Conservation (phyloP, 2,329 filamentous ascomycete species). For the Rutstroemia sp. region DNA sequence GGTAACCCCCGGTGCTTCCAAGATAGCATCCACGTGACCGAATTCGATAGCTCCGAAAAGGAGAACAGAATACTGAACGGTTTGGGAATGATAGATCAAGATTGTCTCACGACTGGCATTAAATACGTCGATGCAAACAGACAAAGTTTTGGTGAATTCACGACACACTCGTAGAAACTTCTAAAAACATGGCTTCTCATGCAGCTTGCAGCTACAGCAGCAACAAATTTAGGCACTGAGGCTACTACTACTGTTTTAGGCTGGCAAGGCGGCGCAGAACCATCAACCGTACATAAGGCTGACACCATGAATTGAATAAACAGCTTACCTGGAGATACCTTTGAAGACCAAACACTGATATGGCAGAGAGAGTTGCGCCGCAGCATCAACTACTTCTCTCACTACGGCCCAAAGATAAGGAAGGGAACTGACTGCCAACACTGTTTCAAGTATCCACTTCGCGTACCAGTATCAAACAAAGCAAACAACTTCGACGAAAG, state of each 20-base stretch:
- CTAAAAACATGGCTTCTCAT: not conserved
- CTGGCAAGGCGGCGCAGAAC: not conserved
- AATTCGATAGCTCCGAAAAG: not conserved
- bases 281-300: constrained; percentile 6
- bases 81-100: not conserved
- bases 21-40: not conserved
- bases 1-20: too few relatives aligned
- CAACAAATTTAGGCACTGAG: not conserved
- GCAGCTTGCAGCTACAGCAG: not conserved
- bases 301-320: constrained; percentile 5
- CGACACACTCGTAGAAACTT: constrained; percentile 1
- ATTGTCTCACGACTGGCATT: not conserved
- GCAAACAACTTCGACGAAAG: constrained; percentile 16
- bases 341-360: not conserved
- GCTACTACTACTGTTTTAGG: constrained; percentile 5
- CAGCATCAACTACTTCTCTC: not conserved
- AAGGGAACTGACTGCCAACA: not conserved
- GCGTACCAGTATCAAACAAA: constrained; percentile 9
- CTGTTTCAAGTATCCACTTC: constrained; percentile 8
- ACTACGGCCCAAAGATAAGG: not conserved
- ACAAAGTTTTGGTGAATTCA: not conserved
- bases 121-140: constrained; percentile 1
- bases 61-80: not conserved
- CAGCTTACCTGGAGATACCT: not conserved
- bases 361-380: not conserved